Evolutionary conservation across 306 rosid species (phyloP), one percentile per base, ranked within the genome.

Genomic region (Inga leiocalycina): DNA sequence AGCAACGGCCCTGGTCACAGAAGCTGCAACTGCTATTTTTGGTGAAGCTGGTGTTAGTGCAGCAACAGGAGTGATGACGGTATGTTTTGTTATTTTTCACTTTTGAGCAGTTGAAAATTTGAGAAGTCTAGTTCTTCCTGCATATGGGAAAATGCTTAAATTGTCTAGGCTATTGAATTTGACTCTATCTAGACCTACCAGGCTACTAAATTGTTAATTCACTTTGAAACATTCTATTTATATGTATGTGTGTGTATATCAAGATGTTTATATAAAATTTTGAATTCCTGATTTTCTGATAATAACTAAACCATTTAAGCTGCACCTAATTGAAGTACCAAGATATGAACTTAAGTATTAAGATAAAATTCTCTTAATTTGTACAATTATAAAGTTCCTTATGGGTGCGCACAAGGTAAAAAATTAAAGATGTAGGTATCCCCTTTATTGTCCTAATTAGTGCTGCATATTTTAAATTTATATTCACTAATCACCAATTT

Each of bases 31-130:
- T 52, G 92, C 99, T 78, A 83, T 87, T 71, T 97, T 97, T 88
- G 99, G 99, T 46, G 98, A 97, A 91, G 98, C 98, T 76, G 99
- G 99, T 84, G 88, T 97, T 73, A 94, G 94, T n/a, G 99, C 99
- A 64, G 99, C 98, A 75, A 97, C 99, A 67, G 99, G 99, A 90
- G 95, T 94, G 86, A 97, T 97, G 99, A 97, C 99, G 57, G 98
- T 97, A 92, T 87, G 97, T 85, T 57, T 81, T 59, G 67, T 70
- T 85, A 80, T 80, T 80, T 80, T 81, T 72, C 45, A 22, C 1
- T 74, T 56, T 19, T 80, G 67, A 71, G 64, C 75, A 14, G 75
- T 62, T 80, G 66, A 70, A 74, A 69, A 74, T 71, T 79, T 76
- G 49, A 39, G 51, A 73, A 81, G 65, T 71, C 15, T 72, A 62